These are phyloP conservation scores for Ceratobasidium sp. DNA, from an alignment of 1,284 basidiomycete species.

Conservation along the genomic window DNA sequence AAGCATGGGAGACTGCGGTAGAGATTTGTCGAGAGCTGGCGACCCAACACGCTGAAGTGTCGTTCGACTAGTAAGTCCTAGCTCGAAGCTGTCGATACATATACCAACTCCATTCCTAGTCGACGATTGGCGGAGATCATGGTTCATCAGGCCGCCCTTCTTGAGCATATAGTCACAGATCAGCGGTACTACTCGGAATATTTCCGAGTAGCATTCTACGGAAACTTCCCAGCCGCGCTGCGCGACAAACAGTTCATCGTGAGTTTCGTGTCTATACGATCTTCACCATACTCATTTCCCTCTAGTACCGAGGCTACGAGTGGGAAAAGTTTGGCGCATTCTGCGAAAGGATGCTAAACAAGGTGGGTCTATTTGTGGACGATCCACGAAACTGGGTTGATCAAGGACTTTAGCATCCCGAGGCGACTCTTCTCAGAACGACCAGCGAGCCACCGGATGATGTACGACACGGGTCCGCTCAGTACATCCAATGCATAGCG, in stretches of 20 bases:
- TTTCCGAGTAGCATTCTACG: constrained; percentile 93
- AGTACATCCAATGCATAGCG: constrained; percentile 89
- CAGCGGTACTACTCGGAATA: constrained; percentile 90
- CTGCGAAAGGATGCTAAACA: constrained; percentile 92
- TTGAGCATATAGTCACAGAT: constrained; percentile 86
- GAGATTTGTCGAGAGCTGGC: constrained; percentile 93
- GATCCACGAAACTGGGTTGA: background rate
- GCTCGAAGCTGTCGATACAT: background rate
- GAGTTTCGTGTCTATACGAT: constrained; percentile 53
- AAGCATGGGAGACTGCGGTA: constrained; percentile 95
- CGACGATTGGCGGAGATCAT: constrained; percentile 86
- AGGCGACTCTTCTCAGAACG: constrained; percentile 82
- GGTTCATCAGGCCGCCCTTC: constrained; percentile 82
- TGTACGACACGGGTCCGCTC: constrained; percentile 82
- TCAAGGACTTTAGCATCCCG: constrained; percentile 69
- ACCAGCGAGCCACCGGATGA: constrained; percentile 84
- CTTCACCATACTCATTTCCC: constrained; percentile 43
- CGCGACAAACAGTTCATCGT: constrained; percentile 90
- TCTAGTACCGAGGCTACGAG: constrained; percentile 88
- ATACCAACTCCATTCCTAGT: constrained; percentile 59
- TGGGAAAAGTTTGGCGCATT: constrained; percentile 91
- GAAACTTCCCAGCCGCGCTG: constrained; percentile 87
- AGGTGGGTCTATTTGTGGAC: constrained; percentile 56
- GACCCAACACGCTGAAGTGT: constrained; percentile 84
- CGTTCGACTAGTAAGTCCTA: constrained; percentile 87